Percentiles rank a stretch among this genome's conserved stretches.
Conservation (phyloP, 371 early-diverging fungal species). For the Catenaria anguillulae region DNA sequence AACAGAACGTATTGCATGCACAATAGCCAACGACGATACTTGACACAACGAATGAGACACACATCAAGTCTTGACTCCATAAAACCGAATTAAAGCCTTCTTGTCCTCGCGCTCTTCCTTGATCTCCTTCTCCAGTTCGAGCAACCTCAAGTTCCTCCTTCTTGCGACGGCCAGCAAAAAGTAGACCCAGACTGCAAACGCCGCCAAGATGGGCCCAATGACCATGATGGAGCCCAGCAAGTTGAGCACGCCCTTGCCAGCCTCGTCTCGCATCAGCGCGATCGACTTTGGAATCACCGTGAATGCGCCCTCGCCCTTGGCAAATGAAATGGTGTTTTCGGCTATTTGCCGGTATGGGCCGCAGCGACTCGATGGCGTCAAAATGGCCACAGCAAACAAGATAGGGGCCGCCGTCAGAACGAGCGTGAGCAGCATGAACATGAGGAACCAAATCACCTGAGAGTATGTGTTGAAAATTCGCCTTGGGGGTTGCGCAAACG, state of each 20-base stretch:
- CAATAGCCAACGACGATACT: too few relatives aligned
- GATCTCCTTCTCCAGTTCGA: conserved; percentile 2
- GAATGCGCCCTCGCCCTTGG: neutral
- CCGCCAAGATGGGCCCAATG: conserved; percentile 1
- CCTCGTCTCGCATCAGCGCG: neutral
- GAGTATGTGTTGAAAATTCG: conserved; percentile 13
- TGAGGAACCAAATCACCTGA: conserved; percentile 10
- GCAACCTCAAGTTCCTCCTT: neutral
- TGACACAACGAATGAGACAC: too few relatives aligned
- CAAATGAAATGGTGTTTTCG: neutral
- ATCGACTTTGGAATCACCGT: conserved; percentile 7
- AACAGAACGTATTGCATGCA: too few relatives aligned
- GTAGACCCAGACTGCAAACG: neutral
- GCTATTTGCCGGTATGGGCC: conserved; percentile 4
- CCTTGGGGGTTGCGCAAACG: conserved; percentile 6
- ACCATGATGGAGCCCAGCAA: conserved; percentile 3
- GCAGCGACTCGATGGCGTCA: neutral
- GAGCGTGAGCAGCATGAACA: conserved; percentile 10
- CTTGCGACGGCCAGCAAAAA: neutral
- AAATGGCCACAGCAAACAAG: neutral
- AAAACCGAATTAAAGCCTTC: neutral
- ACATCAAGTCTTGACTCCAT: conserved; percentile 2
- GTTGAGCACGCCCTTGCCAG: neutral
- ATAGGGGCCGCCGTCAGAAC: conserved; percentile 6
- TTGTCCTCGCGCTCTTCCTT: conserved; percentile 7